Evolutionary conservation across 2,329 filamentous ascomycete genomes (phyloP).

Genomic region (Apiospora rasikravindrae): DNA sequence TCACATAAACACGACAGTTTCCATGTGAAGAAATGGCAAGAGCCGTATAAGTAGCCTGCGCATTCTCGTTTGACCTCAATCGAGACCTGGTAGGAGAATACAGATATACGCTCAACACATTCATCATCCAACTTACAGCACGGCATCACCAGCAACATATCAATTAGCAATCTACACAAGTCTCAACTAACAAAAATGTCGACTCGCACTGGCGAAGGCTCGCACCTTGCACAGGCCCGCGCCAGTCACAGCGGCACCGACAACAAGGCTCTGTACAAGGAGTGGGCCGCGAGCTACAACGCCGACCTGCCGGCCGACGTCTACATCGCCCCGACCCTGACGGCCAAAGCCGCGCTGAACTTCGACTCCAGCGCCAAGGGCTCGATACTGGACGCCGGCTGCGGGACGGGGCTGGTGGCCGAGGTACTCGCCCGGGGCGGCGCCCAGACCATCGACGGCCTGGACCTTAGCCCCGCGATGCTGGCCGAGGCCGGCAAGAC

Average conservation of each 20-base stretch:
- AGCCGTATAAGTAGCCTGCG: not conserved
- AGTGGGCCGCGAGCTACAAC: slow-evolving; percentile 44
- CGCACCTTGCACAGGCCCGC: not conserved
- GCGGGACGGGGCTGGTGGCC: slow-evolving; percentile 60
- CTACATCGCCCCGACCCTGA: slow-evolving; percentile 47
- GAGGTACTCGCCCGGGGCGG: slow-evolving; percentile 49
- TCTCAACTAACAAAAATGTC: not conserved
- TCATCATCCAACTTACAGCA: not conserved
- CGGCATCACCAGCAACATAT: not conserved
- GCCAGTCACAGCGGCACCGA: not conserved
- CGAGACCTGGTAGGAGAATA: too few relatives aligned
- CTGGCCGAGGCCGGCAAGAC: slow-evolving; percentile 55
- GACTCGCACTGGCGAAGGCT: not conserved
- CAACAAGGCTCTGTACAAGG: slow-evolving; percentile 38
- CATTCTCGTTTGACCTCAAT: not conserved
- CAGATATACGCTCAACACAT: not conserved
- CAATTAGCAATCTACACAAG: not conserved
- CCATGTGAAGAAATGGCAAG: not conserved
- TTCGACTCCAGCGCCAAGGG: slow-evolving; percentile 28
- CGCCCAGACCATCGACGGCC: slow-evolving; percentile 53
- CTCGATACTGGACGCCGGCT: slow-evolving; percentile 59
- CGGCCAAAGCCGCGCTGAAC: slow-evolving; percentile 43
- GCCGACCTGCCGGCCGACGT: slow-evolving; percentile 45
- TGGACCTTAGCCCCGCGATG: slow-evolving; percentile 60
- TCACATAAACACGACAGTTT: not conserved